Evolutionary conservation across 305 asterid genomes (phyloP).

Genomic region (Coffea humblotiana): DNA sequence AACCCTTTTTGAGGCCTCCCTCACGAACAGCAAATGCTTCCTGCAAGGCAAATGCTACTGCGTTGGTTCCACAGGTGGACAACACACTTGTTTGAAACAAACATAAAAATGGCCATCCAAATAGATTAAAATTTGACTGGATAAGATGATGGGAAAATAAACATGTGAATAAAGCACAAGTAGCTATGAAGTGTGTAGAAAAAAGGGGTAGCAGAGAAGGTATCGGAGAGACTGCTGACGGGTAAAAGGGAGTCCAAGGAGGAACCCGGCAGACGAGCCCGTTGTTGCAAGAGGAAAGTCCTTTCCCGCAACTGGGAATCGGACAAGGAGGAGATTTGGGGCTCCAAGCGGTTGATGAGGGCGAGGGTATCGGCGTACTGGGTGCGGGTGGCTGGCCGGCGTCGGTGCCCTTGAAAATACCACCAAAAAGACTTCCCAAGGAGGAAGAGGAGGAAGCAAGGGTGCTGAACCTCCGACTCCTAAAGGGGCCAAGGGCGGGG

Average conservation of each 20-base stretch:
- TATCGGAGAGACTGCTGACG: slow-evolving; percentile 46
- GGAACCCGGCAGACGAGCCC: slow-evolving; percentile 55
- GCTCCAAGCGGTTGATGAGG: slow-evolving; percentile 68
- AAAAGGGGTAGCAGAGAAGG: neutral
- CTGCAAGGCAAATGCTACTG: slow-evolving; percentile 39
- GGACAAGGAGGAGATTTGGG: slow-evolving; percentile 66
- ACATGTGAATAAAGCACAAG: too few relatives aligned
- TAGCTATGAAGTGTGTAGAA: too few relatives aligned
- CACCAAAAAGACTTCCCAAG: slow-evolving; percentile 81
- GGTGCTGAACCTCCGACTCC: slow-evolving; percentile 29
- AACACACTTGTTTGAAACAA: too few relatives aligned
- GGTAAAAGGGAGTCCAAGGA: slow-evolving; percentile 85
- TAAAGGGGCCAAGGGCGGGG: neutral
- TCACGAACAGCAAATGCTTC: slow-evolving; percentile 91
- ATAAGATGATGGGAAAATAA: too few relatives aligned
- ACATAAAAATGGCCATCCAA: too few relatives aligned
- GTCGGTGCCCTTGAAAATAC: slow-evolving; percentile 72
- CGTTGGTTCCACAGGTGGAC: neutral
- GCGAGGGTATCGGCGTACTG: slow-evolving; percentile 55
- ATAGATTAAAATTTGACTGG: too few relatives aligned
- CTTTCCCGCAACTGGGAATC: slow-evolving; percentile 74
- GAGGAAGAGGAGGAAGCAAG: slow-evolving; percentile 38
- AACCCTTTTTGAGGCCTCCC: slow-evolving; percentile 97
- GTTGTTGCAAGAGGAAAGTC: slow-evolving; percentile 65
- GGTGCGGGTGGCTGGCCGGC: slow-evolving; percentile 80